Base-by-base conservation (phyloP, 495 filamentous ascomycete species). In the Venustampulla echinocandica region DNA sequence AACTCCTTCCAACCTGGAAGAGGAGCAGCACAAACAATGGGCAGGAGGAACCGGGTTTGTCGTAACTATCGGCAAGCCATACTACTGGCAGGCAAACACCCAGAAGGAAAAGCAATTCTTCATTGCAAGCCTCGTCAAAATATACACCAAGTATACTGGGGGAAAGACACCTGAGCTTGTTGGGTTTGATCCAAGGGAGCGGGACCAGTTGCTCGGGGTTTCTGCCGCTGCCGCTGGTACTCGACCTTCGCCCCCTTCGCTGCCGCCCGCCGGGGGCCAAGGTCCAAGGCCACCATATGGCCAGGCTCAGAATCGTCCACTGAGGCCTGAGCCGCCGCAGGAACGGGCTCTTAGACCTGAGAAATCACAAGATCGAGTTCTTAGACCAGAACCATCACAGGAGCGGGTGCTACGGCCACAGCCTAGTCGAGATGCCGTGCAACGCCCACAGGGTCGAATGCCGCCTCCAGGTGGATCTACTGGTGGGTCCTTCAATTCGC, bases 21-120 rank as follows among this genome's bases (percentile, higher is more conserved):
- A 85, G 50, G 72, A 80, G 32, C 75, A 84, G 51, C 71, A 79
- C 24, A 82, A 82, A 52, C 71, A 85, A 55, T 89, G 82, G 81
- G 89, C 86, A 25, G 76, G 80, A 33, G 79, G 77, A 43, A 74
- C 79, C 28, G 92, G 92, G 17, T 98, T 98, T 58, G 69, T 82
- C n/a, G 84, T 96, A 17, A 90, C 80, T 0, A 72, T 98, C 18
- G 79, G 84, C 10, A 98, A 98, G 62, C 85, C 88, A 0, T 98
- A 98, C 62, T 97, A 94, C 62, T 98, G 92, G 92, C 82, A 92
- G 65, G 89, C 93, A 14, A 75, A 81, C 28, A 90, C 82, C 10
- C 74, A 82, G 36, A 95, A 94, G 67, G 92, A 97, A 64, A 97
- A 96, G 70, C 89, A 94, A 46, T 97, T 95, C 66, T 98, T 98